A percentile compares a stretch with the other conserved stretches of the same genome.
phyloP scores from a whole-genome alignment of 2,329 filamentous ascomycete genomes.

The Elsinoe batatas region DNA sequence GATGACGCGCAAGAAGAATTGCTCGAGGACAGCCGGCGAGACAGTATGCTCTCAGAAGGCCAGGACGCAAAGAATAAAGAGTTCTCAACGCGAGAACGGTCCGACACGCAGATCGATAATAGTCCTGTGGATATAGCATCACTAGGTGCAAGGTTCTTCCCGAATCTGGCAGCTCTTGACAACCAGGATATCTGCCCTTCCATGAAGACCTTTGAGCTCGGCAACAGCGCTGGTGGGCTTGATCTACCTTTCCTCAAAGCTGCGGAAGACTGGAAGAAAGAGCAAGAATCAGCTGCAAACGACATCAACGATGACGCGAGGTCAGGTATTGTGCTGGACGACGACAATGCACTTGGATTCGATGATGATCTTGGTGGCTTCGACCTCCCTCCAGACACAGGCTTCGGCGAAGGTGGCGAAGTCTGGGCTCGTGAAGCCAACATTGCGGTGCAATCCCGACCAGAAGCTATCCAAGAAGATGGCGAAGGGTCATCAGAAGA shows the following conservation, averaged over 20 bases:
- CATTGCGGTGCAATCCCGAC: constrained; percentile 73
- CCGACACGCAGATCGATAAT: constrained; percentile 35
- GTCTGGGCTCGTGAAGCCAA: constrained; percentile 89
- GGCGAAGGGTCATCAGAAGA: constrained; percentile 44
- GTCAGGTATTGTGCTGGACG: constrained; percentile 75
- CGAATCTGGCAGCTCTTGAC: constrained; percentile 65
- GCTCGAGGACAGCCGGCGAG: constrained; percentile 24
- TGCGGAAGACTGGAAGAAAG: constrained; percentile 63
- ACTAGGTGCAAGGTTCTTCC: constrained; percentile 75
- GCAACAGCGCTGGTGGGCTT: constrained; percentile 71
- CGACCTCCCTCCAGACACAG: constrained; percentile 54
- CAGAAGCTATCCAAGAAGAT: constrained; percentile 53
- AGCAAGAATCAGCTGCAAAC: constrained; percentile 44
- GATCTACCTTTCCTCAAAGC: constrained; percentile 90
- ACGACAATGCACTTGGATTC: constrained; percentile 74
- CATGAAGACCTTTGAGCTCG: constrained; percentile 85
- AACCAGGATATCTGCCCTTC: constrained; percentile 90
- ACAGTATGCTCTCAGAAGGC: constrained; percentile 34
- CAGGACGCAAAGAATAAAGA: constrained; percentile 37
- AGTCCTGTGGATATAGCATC: constrained; percentile 69
- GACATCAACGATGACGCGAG: constrained; percentile 46
- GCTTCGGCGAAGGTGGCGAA: constrained; percentile 92
- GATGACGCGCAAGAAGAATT: constrained; percentile 60
- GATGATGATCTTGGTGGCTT: constrained; percentile 64
- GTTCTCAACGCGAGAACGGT: constrained; percentile 20